Evolutionary conservation across 805 yeast genomes (phyloP).

Genomic region (Wickerhamiella vanderwaltii): DNA sequence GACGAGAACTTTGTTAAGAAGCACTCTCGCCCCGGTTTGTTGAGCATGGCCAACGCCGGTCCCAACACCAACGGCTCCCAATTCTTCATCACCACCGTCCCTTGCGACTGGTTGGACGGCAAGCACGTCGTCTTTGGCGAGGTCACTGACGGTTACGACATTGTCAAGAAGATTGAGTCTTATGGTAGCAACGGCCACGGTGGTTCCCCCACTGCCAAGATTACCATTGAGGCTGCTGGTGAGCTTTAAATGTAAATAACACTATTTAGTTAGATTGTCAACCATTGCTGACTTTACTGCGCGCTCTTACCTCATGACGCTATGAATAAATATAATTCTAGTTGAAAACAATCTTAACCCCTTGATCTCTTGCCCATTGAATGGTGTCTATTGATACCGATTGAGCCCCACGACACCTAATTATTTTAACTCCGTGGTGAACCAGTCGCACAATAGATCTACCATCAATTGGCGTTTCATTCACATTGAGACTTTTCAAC

Average conservation of each 20-base stretch:
- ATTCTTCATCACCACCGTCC: constrained; percentile 83
- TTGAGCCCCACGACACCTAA: background rate
- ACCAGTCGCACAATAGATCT: background rate
- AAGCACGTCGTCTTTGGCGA: constrained; percentile 97
- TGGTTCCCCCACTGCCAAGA: constrained; percentile 54
- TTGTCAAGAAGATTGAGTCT: constrained; percentile 75
- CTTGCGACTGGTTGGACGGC: constrained; percentile 89
- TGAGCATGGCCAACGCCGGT: constrained; percentile 97
- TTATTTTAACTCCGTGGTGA: background rate
- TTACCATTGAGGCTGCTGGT: constrained; percentile 54
- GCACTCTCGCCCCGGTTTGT: constrained; percentile 75
- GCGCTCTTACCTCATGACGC: no score
- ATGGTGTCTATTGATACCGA: background rate
- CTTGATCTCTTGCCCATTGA: background rate
- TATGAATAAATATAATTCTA: no score
- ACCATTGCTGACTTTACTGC: no score
- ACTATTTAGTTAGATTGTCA: no score
- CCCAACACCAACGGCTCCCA: constrained; percentile 94
- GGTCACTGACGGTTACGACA: constrained; percentile 70
- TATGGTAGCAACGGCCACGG: constrained; percentile 47
- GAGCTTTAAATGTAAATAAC: constrained; percentile 41
- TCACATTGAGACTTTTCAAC: background rate
- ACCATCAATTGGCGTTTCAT: constrained; percentile 7
- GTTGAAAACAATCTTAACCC: background rate
- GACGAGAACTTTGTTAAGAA: constrained; percentile 73